Percentiles rank a stretch among this genome's conserved stretches.
phyloP scores from a whole-genome alignment of 2,329 filamentous ascomycete genomes.

The Blastomyces gilchristii region DNA sequence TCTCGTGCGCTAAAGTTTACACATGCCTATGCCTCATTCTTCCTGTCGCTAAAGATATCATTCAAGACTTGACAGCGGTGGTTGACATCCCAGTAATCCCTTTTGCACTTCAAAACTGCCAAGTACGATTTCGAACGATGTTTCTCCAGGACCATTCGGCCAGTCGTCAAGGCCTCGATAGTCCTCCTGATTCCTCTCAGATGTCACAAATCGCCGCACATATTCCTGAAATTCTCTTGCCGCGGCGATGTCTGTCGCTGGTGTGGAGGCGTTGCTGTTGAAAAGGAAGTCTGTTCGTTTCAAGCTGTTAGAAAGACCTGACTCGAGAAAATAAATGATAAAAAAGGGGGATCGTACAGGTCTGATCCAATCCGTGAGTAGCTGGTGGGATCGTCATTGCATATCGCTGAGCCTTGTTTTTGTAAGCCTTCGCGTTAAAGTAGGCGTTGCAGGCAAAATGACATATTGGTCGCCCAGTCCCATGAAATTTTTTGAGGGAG shows the following conservation, averaged over 20 bases:
- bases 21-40: neutral
- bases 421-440: slow-evolving; percentile 9
- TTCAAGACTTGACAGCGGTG: neutral
- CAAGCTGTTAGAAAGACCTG: neutral
- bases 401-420: slow-evolving; percentile 10
- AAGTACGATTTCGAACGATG: slow-evolving; percentile 8
- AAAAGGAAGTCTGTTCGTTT: slow-evolving; percentile 9
- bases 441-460: slow-evolving; percentile 13
- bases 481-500: slow-evolving; percentile 11
- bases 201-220: slow-evolving; percentile 11
- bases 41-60: neutral
- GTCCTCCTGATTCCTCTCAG: slow-evolving; percentile 1
- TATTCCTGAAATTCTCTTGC: slow-evolving; percentile 11
- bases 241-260: slow-evolving; percentile 5
- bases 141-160: slow-evolving; percentile 4
- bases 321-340: neutral
- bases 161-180: slow-evolving; percentile 6
- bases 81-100: neutral
- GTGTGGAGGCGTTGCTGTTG: slow-evolving; percentile 8
- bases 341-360: slow-evolving; percentile 9
- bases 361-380: slow-evolving; percentile 11
- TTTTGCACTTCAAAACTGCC: slow-evolving; percentile 5
- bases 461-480: slow-evolving; percentile 12
- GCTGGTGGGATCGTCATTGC: slow-evolving; percentile 13
- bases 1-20: too few relatives aligned